These are phyloP conservation scores for Ogataea populi-albae DNA, from an alignment of 805 yeast species.

Conservation along the genomic window DNA sequence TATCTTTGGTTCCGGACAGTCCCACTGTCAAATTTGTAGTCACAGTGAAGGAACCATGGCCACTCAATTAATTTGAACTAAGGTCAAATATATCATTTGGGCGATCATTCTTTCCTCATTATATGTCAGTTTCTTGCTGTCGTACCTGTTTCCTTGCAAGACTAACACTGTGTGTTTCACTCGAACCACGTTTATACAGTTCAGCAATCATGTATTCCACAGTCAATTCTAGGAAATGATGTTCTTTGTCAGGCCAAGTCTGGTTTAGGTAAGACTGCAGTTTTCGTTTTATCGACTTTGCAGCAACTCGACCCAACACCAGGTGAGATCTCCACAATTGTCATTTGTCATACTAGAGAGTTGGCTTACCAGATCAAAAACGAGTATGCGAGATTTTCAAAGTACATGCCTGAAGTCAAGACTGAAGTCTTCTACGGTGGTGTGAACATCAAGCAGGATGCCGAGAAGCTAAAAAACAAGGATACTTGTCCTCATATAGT, in stretches of 20 bases:
- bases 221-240: slow-evolving; percentile 95
- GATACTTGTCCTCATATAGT: slow-evolving; percentile 95
- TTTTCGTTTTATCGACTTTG: slow-evolving; percentile 89
- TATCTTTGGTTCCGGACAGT: too few relatives aligned
- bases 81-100: too few relatives aligned
- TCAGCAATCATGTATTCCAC: slow-evolving; percentile 98
- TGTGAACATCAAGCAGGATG: slow-evolving; percentile 78
- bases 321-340: slow-evolving; percentile 93
- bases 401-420: slow-evolving; percentile 96
- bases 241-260: slow-evolving; percentile 99
- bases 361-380: slow-evolving; percentile 97
- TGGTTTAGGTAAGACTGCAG: slow-evolving; percentile 99
- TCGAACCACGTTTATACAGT: slow-evolving; percentile 50
- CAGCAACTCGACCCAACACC: slow-evolving; percentile 97
- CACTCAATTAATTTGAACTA: too few relatives aligned
- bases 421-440: slow-evolving; percentile 98
- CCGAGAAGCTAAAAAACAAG: slow-evolving; percentile 83
- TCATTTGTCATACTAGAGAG: slow-evolving; percentile 97
- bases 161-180: too few relatives aligned
- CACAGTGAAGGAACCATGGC: too few relatives aligned
- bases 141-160: too few relatives aligned
- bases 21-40: too few relatives aligned
- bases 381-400: slow-evolving; percentile 95
- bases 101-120: too few relatives aligned
- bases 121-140: too few relatives aligned